Base-by-base conservation (phyloP, 139 green algal genomes). In the Chlamydomonas sp. region DNA sequence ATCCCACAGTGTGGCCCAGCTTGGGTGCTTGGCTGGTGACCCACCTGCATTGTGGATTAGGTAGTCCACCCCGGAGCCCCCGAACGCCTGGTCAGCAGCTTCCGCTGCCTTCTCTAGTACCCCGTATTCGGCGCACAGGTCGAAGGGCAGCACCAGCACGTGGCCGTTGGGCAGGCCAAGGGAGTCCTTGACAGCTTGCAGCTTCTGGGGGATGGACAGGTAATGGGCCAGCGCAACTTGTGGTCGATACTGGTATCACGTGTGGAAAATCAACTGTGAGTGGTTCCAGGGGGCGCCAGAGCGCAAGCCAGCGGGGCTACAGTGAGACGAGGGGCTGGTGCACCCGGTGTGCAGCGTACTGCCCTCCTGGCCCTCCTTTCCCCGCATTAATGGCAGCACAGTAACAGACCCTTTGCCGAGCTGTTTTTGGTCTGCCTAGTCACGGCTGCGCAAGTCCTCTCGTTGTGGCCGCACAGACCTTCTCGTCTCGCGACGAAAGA, bases 21-120 rank as follows among this genome's bases (percentile, higher is more conserved):
- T 49, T 49, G 66, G 10, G 66, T 71, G 66, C 10, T 71, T 71
- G 12, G 10, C 10, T 71, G 10, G 66, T 71, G 66, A 14, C 66
- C 17, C 78, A 92, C 95, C 95, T 86, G 94, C 94, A 57, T 96
- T 96, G 75, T 97, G 94, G 4, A 98, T 76, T 0, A 97, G 66
- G 80, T 93, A 96, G 79, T 97, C 94, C 1, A 98, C 63, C 3
- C 94, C 92, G 3, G 91, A 89, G 59, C 88, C 90, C 2, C 66
- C 87, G 87, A 97, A 98, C 4, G 92, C 92, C 5, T 67, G 78
- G 60, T 94, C 90, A 15, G 92, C 94, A 66, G 72, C 83, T 0
- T 73, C 61, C 6, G 90, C 95, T 68, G 93, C 92, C 58, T 89
- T 66, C 61, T 92, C 85, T 63, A 96, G 86, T 20, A 84, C 80